phyloP scores from a whole-genome alignment of 1,284 basidiomycete species.

The Puccinia hordei region DNA sequence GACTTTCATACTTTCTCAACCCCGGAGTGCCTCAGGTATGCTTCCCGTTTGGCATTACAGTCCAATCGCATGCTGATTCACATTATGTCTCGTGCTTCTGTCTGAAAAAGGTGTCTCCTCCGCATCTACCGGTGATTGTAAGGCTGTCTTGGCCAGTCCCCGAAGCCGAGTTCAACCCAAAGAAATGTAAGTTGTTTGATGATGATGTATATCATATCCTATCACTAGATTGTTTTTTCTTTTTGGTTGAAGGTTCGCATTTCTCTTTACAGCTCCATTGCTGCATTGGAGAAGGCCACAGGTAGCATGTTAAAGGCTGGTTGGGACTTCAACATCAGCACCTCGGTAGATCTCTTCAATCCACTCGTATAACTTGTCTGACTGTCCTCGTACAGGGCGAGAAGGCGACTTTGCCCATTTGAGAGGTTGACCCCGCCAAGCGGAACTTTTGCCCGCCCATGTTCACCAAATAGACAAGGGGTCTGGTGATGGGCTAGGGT shows the following conservation, averaged over 20 bases:
- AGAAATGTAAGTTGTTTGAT: neutral
- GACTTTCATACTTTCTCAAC: neutral
- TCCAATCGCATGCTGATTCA: neutral
- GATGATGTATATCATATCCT: neutral
- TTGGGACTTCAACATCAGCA: neutral
- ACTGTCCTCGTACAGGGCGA: too few relatives aligned
- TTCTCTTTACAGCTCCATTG: neutral
- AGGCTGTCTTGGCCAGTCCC: neutral
- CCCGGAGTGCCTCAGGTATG: neutral
- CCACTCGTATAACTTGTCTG: too few relatives aligned
- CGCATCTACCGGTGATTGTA: neutral
- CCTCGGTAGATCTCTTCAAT: too few relatives aligned
- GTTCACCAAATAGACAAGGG: too few relatives aligned
- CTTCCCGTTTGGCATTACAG: neutral
- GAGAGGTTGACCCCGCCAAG: too few relatives aligned
- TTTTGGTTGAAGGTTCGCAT: neutral
- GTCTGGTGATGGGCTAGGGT: too few relatives aligned
- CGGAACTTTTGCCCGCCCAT: too few relatives aligned
- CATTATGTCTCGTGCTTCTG: neutral
- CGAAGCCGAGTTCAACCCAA: constrained; percentile 2
- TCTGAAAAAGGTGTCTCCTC: neutral
- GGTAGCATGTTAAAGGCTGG: neutral
- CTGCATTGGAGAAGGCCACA: neutral
- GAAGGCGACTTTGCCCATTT: too few relatives aligned
- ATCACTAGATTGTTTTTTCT: neutral